Conservation (phyloP, 1,139 yeast species). For the Meyerozyma sp. region DNA sequence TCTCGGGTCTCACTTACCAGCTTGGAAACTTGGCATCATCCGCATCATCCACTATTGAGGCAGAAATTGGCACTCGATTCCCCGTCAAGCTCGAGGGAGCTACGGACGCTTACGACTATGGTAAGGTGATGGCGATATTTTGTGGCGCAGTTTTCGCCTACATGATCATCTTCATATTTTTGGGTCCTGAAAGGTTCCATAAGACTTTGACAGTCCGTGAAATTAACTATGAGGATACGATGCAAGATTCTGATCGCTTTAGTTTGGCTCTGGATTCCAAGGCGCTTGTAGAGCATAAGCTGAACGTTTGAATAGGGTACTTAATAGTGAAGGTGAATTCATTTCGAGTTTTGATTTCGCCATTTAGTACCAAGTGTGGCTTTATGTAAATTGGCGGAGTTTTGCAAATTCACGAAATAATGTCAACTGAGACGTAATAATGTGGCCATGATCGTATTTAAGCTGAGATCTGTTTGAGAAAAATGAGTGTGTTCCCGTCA, state of each 20-base stretch:
- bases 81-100: constrained; percentile 15
- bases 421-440: too few relatives aligned
- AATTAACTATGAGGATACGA: neutral
- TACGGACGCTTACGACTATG: constrained; percentile 24
- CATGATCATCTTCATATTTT: constrained; percentile 19
- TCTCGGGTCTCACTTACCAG: constrained; percentile 35
- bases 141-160: constrained; percentile 31
- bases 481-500: too few relatives aligned
- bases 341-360: too few relatives aligned
- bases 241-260: neutral
- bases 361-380: too few relatives aligned
- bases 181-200: constrained; percentile 28
- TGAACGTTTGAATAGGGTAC: neutral
- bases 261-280: neutral
- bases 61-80: constrained; percentile 25
- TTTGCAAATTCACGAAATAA: too few relatives aligned
- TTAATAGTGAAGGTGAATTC: too few relatives aligned
- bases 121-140: constrained; percentile 35
- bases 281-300: neutral
- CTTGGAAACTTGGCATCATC: constrained; percentile 34
- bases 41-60: constrained; percentile 34
- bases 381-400: too few relatives aligned
- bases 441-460: too few relatives aligned
- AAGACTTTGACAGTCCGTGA: constrained; percentile 3
- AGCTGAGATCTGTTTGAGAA: too few relatives aligned